These are phyloP conservation scores for Gloeostereum incarnatum DNA, from an alignment of 768 basidiomycete species.

Conservation along the genomic window DNA sequence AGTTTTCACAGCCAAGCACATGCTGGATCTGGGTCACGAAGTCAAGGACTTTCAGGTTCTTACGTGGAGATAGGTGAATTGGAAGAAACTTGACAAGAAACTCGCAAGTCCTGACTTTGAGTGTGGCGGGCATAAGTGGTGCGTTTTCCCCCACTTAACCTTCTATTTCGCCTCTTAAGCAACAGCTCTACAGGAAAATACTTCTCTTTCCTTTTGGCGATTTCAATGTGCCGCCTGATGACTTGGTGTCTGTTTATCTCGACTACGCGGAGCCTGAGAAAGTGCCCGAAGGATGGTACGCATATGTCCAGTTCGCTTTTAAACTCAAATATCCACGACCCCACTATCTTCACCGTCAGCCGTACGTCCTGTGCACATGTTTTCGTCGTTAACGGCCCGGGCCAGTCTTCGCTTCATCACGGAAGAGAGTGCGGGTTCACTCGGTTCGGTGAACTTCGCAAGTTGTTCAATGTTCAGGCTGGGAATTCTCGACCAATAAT, in stretches of 20 bases:
- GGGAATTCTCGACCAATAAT: slow-evolving; percentile 86
- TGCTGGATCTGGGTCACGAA: slow-evolving; percentile 96
- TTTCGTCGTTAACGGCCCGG: slow-evolving; percentile 20
- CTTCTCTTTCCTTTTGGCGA: slow-evolving; percentile 97
- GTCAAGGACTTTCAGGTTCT: slow-evolving; percentile 95
- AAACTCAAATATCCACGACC: slow-evolving; percentile 91
- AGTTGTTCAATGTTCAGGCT: slow-evolving; percentile 79
- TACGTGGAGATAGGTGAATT: slow-evolving; percentile 76
- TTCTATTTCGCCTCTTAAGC: not conserved
- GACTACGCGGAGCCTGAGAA: slow-evolving; percentile 98
- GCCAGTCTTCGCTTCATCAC: slow-evolving; percentile 98
- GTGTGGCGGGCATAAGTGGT: slow-evolving; percentile 98
- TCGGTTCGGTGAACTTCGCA: slow-evolving; percentile 94
- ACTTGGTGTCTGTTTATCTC: slow-evolving; percentile 97
- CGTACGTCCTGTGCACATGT: slow-evolving; percentile 43
- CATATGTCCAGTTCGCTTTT: slow-evolving; percentile 98
- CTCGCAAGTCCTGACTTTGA: slow-evolving; percentile 90
- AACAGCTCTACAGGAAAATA: slow-evolving; percentile 64
- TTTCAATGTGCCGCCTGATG: slow-evolving; percentile 96
- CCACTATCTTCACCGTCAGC: slow-evolving; percentile 94
- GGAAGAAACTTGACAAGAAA: slow-evolving; percentile 96
- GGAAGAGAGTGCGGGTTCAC: slow-evolving; percentile 99
- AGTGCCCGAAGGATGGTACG: slow-evolving; percentile 97
- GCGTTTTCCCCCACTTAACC: slow-evolving; percentile 13
- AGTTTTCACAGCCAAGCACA: slow-evolving; percentile 89